Evolutionary conservation across 148 eudicot genomes (phyloP).

Genomic region (Spergularia marina): DNA sequence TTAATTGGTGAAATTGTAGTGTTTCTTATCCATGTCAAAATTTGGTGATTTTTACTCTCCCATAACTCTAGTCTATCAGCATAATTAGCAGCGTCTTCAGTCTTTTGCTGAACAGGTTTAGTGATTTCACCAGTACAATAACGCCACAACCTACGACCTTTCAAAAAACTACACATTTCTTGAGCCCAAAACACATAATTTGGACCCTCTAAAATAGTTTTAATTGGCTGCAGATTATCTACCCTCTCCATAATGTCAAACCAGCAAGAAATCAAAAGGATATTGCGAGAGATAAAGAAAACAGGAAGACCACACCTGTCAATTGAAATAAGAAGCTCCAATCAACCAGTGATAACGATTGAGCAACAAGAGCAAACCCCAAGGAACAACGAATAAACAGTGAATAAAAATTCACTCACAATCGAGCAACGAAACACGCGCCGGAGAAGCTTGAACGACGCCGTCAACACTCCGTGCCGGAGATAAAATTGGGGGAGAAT

Average conservation of each 20-base stretch:
- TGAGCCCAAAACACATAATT: constrained; percentile 10
- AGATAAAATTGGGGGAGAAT: no score
- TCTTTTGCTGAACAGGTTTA: background rate
- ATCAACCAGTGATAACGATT: no score
- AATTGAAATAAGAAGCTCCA: no score
- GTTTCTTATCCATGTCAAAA: constrained; percentile 1
- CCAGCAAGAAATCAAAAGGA: background rate
- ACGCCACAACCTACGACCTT: constrained; percentile 9
- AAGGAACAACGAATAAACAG: no score
- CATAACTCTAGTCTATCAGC: constrained; percentile 9
- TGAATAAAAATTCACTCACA: no score
- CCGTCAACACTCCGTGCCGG: no score
- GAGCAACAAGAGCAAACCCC: no score
- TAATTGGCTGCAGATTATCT: constrained; percentile 8
- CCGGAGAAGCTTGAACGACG: no score
- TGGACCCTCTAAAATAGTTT: constrained; percentile 2
- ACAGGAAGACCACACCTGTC: no score
- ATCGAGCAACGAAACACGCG: no score
- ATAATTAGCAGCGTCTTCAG: background rate
- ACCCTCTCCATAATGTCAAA: background rate
- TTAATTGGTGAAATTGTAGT: background rate
- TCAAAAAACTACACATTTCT: constrained; percentile 8
- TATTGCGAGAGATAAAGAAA: no score
- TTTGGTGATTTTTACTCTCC: constrained; percentile 15
- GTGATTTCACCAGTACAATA: background rate